A percentile compares a stretch with the other conserved stretches of the same genome.
Evolutionary conservation across 2,329 filamentous ascomycete species (phyloP).

Genomic region (Pestalotiopsis sp.): DNA sequence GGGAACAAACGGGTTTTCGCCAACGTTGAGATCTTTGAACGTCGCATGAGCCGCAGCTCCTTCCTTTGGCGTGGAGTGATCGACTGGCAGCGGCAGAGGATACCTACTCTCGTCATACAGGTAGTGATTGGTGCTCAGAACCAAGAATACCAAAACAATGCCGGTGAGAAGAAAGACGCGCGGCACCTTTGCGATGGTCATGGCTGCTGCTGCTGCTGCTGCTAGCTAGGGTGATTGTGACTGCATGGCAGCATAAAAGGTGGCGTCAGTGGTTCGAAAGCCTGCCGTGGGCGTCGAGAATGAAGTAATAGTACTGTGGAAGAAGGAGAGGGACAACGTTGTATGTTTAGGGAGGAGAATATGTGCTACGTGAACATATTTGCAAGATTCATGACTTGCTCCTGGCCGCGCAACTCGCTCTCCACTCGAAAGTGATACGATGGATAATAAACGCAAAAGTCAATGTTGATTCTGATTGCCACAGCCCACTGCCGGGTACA

Average conservation of each 20-base stretch:
- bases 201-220: slow-evolving; percentile 9
- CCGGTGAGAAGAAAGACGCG: slow-evolving; percentile 25
- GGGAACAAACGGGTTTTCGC: neutral
- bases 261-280: neutral
- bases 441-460: neutral
- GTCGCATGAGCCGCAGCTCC: neutral
- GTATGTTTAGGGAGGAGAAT: neutral
- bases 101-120: slow-evolving; percentile 19
- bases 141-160: slow-evolving; percentile 22
- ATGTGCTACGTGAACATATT: neutral
- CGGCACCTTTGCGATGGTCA: slow-evolving; percentile 25
- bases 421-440: neutral
- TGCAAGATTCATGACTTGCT: too few species aligned
- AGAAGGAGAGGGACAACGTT: neutral
- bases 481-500: neutral
- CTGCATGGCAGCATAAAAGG: slow-evolving; percentile 9
- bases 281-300: neutral
- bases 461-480: neutral
- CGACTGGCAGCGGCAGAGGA: slow-evolving; percentile 13
- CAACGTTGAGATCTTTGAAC: neutral
- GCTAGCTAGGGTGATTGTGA: slow-evolving; percentile 32
- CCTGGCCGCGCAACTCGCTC: too few species aligned
- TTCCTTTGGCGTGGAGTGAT: neutral
- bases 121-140: slow-evolving; percentile 25
- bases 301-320: neutral